phyloP scores from a whole-genome alignment of 805 yeast species.

The Candida michaelii region DNA sequence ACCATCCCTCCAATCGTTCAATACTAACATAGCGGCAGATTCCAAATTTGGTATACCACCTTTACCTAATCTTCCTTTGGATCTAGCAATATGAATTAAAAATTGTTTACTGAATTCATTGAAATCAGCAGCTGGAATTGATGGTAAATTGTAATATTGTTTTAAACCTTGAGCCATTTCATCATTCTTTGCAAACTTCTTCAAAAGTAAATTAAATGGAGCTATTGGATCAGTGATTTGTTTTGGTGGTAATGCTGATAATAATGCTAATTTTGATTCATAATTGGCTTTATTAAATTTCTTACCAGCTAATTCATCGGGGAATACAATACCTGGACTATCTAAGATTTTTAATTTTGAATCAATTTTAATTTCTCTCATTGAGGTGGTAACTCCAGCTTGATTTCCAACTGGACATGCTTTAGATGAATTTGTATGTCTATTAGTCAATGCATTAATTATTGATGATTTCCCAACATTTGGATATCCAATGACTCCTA shows the following conservation, averaged over 20 bases:
- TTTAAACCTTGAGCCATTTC: constrained; percentile 78
- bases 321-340: constrained; percentile 98
- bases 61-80: constrained; percentile 85
- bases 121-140: constrained; percentile 69
- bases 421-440: constrained; percentile 62
- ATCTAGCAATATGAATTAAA: constrained; percentile 88
- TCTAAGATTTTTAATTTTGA: constrained; percentile 85
- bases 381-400: constrained; percentile 93
- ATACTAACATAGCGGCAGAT: constrained; percentile 77
- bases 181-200: constrained; percentile 68
- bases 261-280: constrained; percentile 83
- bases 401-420: constrained; percentile 97
- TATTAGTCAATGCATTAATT: constrained; percentile 81
- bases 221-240: constrained; percentile 80
- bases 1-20: constrained; percentile 98
- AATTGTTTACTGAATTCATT: constrained; percentile 82
- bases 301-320: constrained; percentile 50
- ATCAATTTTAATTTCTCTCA: constrained; percentile 91
- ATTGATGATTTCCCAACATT: constrained; percentile 96
- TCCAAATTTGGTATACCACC: constrained; percentile 92
- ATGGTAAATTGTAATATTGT: constrained; percentile 73
- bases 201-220: constrained; percentile 74
- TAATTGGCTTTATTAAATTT: constrained; percentile 58
- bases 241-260: constrained; percentile 89
- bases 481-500: constrained; percentile 96